Percentiles rank a stretch among this genome's conserved stretches.
Conservation (phyloP, 1,139 yeast genomes). For the Oligophagozyma castellii region DNA sequence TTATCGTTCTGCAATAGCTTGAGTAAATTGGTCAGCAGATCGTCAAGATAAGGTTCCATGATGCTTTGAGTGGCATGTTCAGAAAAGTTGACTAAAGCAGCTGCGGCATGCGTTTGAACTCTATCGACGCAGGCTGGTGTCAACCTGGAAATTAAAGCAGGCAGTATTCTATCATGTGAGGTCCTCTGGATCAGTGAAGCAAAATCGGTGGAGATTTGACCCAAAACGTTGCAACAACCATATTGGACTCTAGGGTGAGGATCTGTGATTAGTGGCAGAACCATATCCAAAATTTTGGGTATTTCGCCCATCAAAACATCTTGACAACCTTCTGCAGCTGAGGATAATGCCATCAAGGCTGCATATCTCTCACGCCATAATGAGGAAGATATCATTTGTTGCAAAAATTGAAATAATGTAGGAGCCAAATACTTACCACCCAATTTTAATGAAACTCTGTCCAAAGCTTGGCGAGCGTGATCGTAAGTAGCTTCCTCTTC, state of each 20-base stretch:
- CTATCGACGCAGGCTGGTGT: conserved; percentile 63
- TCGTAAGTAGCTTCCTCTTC: conserved; percentile 81
- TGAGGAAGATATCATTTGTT: conserved; percentile 60
- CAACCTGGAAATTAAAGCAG: conserved; percentile 75
- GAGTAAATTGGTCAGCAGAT: conserved; percentile 56
- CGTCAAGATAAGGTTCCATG: conserved; percentile 82
- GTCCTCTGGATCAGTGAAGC: conserved; percentile 78
- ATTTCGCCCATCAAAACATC: conserved; percentile 77
- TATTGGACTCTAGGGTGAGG: conserved; percentile 90
- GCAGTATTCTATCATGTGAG: conserved; percentile 66
- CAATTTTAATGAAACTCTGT: conserved; percentile 71
- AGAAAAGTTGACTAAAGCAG: conserved; percentile 88
- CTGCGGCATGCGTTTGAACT: conserved; percentile 97
- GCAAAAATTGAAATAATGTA: conserved; percentile 76
- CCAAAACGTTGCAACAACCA: conserved; percentile 92
- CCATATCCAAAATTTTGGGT: conserved; percentile 67
- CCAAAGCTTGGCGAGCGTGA: conserved; percentile 88
- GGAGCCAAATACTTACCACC: conserved; percentile 77
- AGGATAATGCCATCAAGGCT: conserved; percentile 89
- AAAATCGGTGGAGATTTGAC: conserved; percentile 97
- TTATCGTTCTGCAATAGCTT: conserved; percentile 73
- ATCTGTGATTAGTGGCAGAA: conserved; percentile 70
- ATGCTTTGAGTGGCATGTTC: conserved; percentile 83
- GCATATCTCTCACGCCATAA: conserved; percentile 96
- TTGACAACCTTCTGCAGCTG: conserved; percentile 95